Evolutionary conservation across 1,284 basidiomycete species (phyloP), one percentile per base, ranked within the genome.

Genomic region (Apiotrichum porosum): DNA sequence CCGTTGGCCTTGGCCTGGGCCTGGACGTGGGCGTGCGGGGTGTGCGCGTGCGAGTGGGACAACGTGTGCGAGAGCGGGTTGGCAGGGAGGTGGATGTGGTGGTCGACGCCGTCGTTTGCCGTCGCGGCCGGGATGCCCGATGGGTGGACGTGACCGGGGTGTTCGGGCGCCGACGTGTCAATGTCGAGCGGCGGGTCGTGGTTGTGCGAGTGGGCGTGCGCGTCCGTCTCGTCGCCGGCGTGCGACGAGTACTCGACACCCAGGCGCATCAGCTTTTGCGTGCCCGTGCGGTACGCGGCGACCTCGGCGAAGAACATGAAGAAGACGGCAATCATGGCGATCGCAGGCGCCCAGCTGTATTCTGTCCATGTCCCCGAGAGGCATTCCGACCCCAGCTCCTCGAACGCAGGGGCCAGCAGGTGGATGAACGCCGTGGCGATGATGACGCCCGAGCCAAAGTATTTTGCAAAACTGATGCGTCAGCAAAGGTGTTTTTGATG

Each of bases 391-490:
- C 75, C 72, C 8, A 97, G 78, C 43, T 80, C 86, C 14, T 82
- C 80, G 39, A 87, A 74, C 0, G 82, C 91, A 0, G 91, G 86
- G 5, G 80, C 75, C 9, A 95, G 77, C 0, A 95, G 78, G 69
- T 92, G 89, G 51, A 92, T 90, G 67, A 92, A 91, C 0, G 85
- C 85, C 2, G 94, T 97, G 0, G 90, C 90, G 56, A 97, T 88
- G 66, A 93, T 92, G 52, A 94, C 87, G 24, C 89, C 90, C 9
- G 88, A 91, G 39, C 94, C 94, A 73, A 97, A 97, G 75, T 87
- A 97, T 73, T 94, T 95, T 24, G 87, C 86, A 66, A 94, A 91
- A 38, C 85, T 61, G 41, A 19, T 24, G 6, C 21, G 40, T 42
- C 18, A 35, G 39, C 12, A 3, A 26, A 4, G 26, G 28, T 13